Evolutionary conservation across 352 stramenopile species (phyloP), one percentile per base, ranked within the genome.

Genomic region (Blastocystis sp.): DNA sequence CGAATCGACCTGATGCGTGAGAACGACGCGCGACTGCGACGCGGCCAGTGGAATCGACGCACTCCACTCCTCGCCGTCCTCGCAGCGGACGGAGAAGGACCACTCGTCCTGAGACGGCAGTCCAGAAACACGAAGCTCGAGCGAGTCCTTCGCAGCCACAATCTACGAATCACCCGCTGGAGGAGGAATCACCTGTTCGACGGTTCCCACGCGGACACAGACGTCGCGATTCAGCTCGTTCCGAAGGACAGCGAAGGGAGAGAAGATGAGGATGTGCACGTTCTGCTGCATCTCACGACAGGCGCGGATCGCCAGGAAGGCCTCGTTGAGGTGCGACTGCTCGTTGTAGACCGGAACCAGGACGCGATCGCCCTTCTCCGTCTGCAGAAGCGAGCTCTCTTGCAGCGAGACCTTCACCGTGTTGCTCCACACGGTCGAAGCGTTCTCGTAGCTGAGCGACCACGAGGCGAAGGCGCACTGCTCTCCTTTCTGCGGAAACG

Each of bases 321-420:
- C 61, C 1, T 81, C 69, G 53, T 81, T 81, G 21, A 27, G 24
- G 16, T 32, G 69, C 42, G 44, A 21, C 36, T 14, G 16, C 11
- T 9, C 29, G 36, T 81, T 61, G 46, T 81, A 81, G 18, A 81
- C 46, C 3, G 69, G 69, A 59, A 81, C 53, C 69, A 81, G 42
- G 1, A 81, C 8, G 7, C n/a, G 29, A 18, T 81, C 69, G 4
- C 40, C 48, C 48, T 38, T 54, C 16, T 48, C 24, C 2, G 42
- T 38, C 34, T 29, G 2, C n/a, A 59, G 36, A n/a, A 81, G 44
- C 9, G 44, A 64, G 1, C 3, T 16, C 36, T 29, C 40, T 61
- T 63, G 44, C 9, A 81, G n/a, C 0, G 44, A 64, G 18, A 81
- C 46, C 8, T 40, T 27, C 49, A 81, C 36, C 14, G 24, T 36